Evolutionary conservation across 202 grass and related monocot species (phyloP).

Genomic region (Thinopyrum obtusiflorum): DNA sequence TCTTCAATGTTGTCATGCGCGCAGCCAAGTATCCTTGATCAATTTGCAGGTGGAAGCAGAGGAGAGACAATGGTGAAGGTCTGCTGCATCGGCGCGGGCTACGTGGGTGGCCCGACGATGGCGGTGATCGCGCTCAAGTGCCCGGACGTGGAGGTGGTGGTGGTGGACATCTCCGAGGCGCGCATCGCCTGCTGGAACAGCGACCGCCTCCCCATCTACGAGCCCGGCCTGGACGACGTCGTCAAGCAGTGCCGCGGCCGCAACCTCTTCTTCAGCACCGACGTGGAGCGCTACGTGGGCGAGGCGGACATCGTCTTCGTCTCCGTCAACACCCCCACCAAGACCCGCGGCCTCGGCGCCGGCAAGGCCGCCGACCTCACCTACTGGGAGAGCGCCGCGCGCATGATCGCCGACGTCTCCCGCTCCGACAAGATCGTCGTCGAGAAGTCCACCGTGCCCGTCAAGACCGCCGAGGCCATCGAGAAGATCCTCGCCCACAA

Average conservation of each 20-base stretch:
- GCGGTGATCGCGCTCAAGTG: slow-evolving; percentile 76
- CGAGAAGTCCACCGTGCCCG: slow-evolving; percentile 53
- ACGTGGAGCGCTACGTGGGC: slow-evolving; percentile 37
- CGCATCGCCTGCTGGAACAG: slow-evolving; percentile 67
- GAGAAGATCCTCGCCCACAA: slow-evolving; percentile 59
- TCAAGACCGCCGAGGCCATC: slow-evolving; percentile 54
- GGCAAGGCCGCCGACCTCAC: slow-evolving; percentile 54
- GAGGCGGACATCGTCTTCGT: slow-evolving; percentile 57
- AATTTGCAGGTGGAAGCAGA: not conserved
- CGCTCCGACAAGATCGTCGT: slow-evolving; percentile 58
- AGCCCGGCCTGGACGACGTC: slow-evolving; percentile 72
- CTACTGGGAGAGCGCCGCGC: slow-evolving; percentile 54
- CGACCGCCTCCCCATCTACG: slow-evolving; percentile 61
- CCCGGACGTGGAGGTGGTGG: slow-evolving; percentile 52
- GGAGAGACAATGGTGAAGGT: slow-evolving; percentile 55
- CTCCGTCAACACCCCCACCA: slow-evolving; percentile 56
- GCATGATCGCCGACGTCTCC: slow-evolving; percentile 58
- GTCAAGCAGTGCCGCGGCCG: slow-evolving; percentile 45
- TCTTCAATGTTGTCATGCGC: not conserved
- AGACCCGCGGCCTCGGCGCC: slow-evolving; percentile 45
- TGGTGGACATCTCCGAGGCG: slow-evolving; percentile 54
- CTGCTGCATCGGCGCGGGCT: slow-evolving; percentile 76
- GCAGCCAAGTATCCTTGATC: too few species aligned
- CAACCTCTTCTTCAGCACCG: slow-evolving; percentile 61
- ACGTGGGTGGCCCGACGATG: slow-evolving; percentile 74